Percentiles rank a stretch among this genome's conserved stretches.
Evolutionary conservation across 2,329 filamentous ascomycete genomes (phyloP).

Genomic region (Nemania sp.): DNA sequence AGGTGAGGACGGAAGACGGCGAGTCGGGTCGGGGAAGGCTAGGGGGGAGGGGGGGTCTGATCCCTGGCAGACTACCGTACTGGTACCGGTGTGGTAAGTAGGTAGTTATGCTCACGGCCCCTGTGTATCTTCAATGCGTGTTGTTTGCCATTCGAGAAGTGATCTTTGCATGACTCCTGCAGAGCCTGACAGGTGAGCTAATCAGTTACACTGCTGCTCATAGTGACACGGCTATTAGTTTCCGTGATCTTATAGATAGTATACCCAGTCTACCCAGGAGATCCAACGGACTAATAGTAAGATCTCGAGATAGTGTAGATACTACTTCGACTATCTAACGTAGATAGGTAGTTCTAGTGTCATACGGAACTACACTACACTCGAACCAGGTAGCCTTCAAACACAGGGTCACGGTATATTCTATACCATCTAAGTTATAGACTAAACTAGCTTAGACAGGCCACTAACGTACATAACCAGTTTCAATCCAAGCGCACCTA

Average conservation of each 20-base stretch:
- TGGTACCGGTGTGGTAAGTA: not conserved
- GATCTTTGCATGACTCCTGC: conserved; percentile 8
- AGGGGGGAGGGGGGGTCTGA: conserved; percentile 27
- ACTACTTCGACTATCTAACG: too few species aligned
- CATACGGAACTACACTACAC: too few species aligned
- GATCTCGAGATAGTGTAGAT: too few species aligned
- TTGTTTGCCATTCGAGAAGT: conserved; percentile 2
- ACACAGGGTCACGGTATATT: not conserved
- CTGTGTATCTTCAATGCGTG: not conserved
- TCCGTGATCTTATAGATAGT: not conserved
- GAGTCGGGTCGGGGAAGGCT: conserved; percentile 24
- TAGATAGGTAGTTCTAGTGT: too few species aligned
- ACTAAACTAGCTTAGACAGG: not conserved
- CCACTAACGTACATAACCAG: conserved; percentile 12
- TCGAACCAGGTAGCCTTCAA: too few species aligned
- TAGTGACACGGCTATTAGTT: not conserved
- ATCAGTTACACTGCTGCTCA: not conserved
- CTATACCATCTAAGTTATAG: not conserved
- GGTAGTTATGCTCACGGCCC: not conserved
- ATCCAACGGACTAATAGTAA: not conserved
- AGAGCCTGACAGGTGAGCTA: conserved; percentile 1
- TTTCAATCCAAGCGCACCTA: too few species aligned
- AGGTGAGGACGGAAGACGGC: conserved; percentile 25
- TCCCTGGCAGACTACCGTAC: conserved; percentile 16
- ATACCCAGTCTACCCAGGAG: too few species aligned